Base-by-base conservation (phyloP, 345 rosid species). In the Eucalyptus virginea region DNA sequence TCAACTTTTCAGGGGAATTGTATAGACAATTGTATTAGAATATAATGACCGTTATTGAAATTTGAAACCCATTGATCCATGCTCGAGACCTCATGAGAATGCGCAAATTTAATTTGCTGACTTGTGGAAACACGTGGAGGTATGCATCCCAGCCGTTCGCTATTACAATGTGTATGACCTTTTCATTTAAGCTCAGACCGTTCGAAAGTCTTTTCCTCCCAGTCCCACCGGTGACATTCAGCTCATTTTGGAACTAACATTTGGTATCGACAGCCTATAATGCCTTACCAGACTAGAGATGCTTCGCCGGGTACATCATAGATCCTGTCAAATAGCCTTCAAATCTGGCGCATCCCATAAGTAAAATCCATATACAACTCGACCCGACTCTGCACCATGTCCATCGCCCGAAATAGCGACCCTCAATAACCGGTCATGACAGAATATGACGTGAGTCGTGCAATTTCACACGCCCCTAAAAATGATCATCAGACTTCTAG, bases 391-490 rank as follows among this genome's bases (percentile, higher is more conserved):
- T 62, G 8, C 37, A n/a, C 72, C 72, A 15, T 30, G 72, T n/a
- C 72, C 72, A 30, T 65, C 9, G 0, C 72, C 72, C 18, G 0
- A 65, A 30, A n/a, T 4, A 65, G 72, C 10, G 18, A 32, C 19
- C 34, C 72, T 62, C 37, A 28, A 62, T 16, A 28, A 30, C 72
- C 10, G 32, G 72, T 14, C 72, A 65, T 65, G 10, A 65, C 72
- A 65, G n/a, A 13, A 14, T 13, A 62, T 4, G 34, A n/a, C 72
- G 12, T 28, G 37, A 65, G 19, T 65, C 8, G 4, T 5, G 34
- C 4, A 0, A 60, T 24, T 26, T 60, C 18, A 65, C 3, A 0
- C 10, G 4, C 19, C 72, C 5, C 72, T 14, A 13, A 13, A 65
- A 62, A 65, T 5, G 6, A 60, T 65, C 72, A 65, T 65, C 19